These are phyloP conservation scores for Blastomyces emzantsi DNA, from an alignment of 2,329 filamentous ascomycete species.

Conservation along the genomic window DNA sequence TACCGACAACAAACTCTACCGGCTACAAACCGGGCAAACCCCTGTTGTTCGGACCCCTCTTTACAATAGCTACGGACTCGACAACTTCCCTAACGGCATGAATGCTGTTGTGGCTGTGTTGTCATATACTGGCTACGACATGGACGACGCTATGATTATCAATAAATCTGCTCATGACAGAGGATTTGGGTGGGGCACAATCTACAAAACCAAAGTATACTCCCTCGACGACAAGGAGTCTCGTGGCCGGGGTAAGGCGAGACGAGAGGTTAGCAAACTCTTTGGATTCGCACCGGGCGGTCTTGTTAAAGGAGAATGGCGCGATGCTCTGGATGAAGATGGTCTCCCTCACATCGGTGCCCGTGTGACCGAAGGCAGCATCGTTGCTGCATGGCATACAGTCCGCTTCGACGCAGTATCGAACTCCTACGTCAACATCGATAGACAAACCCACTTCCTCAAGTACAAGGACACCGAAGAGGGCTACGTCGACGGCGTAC, in stretches of 20 bases:
- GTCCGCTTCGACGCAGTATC: slow-evolving; percentile 66
- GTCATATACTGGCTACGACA: slow-evolving; percentile 97
- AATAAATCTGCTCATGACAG: slow-evolving; percentile 96
- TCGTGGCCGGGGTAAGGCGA: slow-evolving; percentile 54
- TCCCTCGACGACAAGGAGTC: slow-evolving; percentile 69
- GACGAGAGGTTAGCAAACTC: slow-evolving; percentile 64
- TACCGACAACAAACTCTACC: slow-evolving; percentile 96
- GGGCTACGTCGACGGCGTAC: slow-evolving; percentile 86
- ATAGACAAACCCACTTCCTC: slow-evolving; percentile 76
- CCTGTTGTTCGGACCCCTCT: slow-evolving; percentile 85
- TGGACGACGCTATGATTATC: slow-evolving; percentile 99
- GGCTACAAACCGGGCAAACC: slow-evolving; percentile 89
- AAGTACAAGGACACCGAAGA: slow-evolving; percentile 90
- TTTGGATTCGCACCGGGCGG: slow-evolving; percentile 84
- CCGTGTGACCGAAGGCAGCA: slow-evolving; percentile 68
- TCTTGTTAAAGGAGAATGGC: slow-evolving; percentile 60
- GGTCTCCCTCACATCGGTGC: slow-evolving; percentile 75
- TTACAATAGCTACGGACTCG: slow-evolving; percentile 91
- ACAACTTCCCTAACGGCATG: slow-evolving; percentile 95
- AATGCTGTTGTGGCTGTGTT: slow-evolving; percentile 97
- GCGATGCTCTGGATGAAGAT: slow-evolving; percentile 71
- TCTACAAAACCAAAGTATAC: slow-evolving; percentile 96
- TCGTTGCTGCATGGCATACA: slow-evolving; percentile 81
- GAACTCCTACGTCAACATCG: slow-evolving; percentile 71
- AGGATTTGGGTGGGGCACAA: slow-evolving; percentile 88